Conservation (phyloP, 2,329 filamentous ascomycete genomes). For the Ophiostoma ips region DNA sequence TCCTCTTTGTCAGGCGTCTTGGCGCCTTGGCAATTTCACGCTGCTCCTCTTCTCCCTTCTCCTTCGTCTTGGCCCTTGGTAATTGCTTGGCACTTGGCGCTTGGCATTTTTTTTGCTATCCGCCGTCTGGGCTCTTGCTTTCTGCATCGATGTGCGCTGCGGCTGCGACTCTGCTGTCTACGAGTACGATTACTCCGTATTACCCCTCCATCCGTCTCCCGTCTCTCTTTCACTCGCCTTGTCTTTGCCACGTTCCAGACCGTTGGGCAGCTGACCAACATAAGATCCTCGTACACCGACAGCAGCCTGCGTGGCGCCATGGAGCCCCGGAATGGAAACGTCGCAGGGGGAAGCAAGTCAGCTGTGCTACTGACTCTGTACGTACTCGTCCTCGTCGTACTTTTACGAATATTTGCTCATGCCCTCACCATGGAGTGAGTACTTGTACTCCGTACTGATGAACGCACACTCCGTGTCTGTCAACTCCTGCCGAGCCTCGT, state of each 20-base stretch:
- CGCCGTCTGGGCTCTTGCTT: not conserved
- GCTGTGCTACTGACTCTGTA: too few relatives aligned
- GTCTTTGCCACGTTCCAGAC: not conserved
- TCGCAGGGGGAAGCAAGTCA: too few relatives aligned
- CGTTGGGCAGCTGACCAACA: too few relatives aligned
- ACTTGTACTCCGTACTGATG: too few relatives aligned
- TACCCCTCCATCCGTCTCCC: not conserved
- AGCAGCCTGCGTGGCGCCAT: too few relatives aligned
- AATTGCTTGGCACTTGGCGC: conserved; percentile 1
- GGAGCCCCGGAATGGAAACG: too few relatives aligned
- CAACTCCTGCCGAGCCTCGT: conserved; percentile 1
- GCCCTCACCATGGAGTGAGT: too few relatives aligned
- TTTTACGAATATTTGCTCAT: too few relatives aligned
- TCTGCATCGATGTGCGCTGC: not conserved
- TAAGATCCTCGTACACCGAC: too few relatives aligned
- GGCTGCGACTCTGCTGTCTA: not conserved
- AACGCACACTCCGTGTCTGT: not conserved
- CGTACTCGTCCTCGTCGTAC: too few relatives aligned
- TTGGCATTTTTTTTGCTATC: not conserved
- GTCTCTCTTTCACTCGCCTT: not conserved
- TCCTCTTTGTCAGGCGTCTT: not conserved
- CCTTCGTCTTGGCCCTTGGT: not conserved
- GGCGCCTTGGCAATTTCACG: not conserved
- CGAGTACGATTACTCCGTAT: not conserved
- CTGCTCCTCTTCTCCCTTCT: conserved; percentile 1